Base-by-base conservation (phyloP, 2,329 filamentous ascomycete species). In the Cladosporium sp. region DNA sequence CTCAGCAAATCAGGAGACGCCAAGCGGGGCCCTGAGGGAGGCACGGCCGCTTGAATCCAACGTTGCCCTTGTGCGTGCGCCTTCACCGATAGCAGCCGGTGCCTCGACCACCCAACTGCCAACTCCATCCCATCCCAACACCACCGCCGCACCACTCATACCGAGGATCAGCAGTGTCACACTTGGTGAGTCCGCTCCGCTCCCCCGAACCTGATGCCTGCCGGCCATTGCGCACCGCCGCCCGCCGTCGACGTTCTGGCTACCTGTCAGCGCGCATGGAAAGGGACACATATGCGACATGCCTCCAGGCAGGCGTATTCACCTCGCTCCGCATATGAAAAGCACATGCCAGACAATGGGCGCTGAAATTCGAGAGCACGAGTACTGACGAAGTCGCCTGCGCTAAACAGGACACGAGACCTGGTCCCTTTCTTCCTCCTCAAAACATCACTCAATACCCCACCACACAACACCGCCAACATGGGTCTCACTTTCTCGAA, bases 401-500 rank as follows among this genome's bases (percentile, higher is more conserved):
- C 49, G 49, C 37, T 42, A 18, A 16, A 42, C 16, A 53, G 48
- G 48, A 50, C 48, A 50, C 35, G 16, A 32, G 37, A 46, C 50
- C 37, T 46, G 44, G 43, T 46, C 43, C 38, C 43, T 46, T 46
- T 53, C 43, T 43, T 46, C 37, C 43, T 42, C 43, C 34, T 34
- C 22, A 33, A 34, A 45, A 42, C 43, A 53, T 43, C 43, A 38
- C 50, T 40, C 34, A 31, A 46, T 35, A 41, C 37, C 50, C 43
- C 50, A 41, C 43, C 43, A 41, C 37, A 53, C 68, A 72, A 59
- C 44, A 64, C 75, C 80, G 80, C 81, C 79, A 86, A 71, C 63
- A 97, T 97, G 92, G 92, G 92, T 76, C 87, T 86, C 68, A 86
- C 89, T 74, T 80, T 96, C 72, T 95, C 89, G 66, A 95, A 95